These are phyloP conservation scores for Rubia yunnanensis DNA, from an alignment of 257 asterid species.

Conservation along the genomic window DNA sequence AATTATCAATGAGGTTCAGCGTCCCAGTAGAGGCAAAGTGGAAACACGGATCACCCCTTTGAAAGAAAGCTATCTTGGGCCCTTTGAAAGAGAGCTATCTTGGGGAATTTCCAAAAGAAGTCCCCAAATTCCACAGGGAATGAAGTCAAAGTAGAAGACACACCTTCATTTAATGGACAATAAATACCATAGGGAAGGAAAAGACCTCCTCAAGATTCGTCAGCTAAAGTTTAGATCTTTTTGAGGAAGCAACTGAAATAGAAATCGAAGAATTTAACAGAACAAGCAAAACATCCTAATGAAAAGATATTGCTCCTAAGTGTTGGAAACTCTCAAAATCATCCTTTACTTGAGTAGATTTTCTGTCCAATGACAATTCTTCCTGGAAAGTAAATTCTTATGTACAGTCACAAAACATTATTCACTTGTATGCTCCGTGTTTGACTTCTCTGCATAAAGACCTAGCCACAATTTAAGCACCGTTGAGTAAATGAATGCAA, in stretches of 20 bases:
- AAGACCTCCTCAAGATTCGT: not conserved
- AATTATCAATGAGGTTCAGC: not conserved
- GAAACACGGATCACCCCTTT: not conserved
- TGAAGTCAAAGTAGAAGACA: not conserved
- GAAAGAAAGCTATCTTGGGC: too few species aligned
- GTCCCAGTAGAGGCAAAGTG: not conserved
- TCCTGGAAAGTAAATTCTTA: not conserved
- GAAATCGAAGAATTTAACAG: not conserved
- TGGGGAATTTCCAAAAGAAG: not conserved
- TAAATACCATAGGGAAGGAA: not conserved
- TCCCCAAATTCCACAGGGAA: not conserved
- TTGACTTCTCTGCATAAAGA: not conserved
- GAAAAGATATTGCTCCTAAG: not conserved
- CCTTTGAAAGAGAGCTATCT: not conserved
- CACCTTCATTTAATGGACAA: not conserved
- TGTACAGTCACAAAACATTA: not conserved
- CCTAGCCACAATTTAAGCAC: not conserved
- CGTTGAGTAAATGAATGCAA: not conserved
- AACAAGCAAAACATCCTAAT: not conserved
- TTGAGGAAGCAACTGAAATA: not conserved
- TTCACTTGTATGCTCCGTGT: not conserved
- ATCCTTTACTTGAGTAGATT: not conserved
- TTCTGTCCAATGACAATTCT: not conserved
- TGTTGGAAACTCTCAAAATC: not conserved
- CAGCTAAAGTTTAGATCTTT: not conserved